A percentile compares a stretch with the other conserved stretches of the same genome.
phyloP scores from a whole-genome alignment of 23 red algal genomes.

The Gracilaria gracilis region DNA sequence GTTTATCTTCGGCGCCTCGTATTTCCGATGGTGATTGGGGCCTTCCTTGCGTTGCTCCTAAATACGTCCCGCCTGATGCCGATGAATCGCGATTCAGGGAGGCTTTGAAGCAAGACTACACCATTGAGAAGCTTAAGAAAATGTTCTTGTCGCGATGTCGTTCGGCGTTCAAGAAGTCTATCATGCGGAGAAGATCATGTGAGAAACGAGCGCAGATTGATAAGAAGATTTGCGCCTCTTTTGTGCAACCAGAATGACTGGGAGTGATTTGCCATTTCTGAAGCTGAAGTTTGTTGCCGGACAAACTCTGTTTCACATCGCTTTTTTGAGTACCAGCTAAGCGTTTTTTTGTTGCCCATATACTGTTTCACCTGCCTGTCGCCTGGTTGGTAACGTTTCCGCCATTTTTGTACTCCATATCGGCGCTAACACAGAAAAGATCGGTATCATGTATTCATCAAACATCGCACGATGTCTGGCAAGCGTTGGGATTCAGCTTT shows the following conservation, averaged over 20 bases:
- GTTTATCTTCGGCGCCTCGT: constrained; percentile 1
- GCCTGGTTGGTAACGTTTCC: too few species aligned
- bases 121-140: not conserved
- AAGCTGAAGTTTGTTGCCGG: too few species aligned
- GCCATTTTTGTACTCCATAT: too few species aligned
- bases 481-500: too few species aligned
- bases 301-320: too few species aligned
- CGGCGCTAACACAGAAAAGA: too few species aligned
- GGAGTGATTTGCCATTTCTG: too few species aligned
- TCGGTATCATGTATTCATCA: too few species aligned
- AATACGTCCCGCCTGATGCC: not conserved
- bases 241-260: not conserved
- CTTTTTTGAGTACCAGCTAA: too few species aligned
- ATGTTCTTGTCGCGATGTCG: not conserved
- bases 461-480: too few species aligned
- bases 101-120: not conserved
- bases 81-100: not conserved
- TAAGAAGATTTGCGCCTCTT: not conserved
- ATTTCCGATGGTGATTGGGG: not conserved
- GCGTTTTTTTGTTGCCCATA: too few species aligned
- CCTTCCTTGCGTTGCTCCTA: not conserved
- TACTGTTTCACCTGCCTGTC: too few species aligned
- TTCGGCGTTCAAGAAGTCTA: constrained; percentile 15
- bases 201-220: not conserved
- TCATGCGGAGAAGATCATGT: not conserved